Conservation (phyloP, 1,284 basidiomycete species). For the Termitomyces sp. region DNA sequence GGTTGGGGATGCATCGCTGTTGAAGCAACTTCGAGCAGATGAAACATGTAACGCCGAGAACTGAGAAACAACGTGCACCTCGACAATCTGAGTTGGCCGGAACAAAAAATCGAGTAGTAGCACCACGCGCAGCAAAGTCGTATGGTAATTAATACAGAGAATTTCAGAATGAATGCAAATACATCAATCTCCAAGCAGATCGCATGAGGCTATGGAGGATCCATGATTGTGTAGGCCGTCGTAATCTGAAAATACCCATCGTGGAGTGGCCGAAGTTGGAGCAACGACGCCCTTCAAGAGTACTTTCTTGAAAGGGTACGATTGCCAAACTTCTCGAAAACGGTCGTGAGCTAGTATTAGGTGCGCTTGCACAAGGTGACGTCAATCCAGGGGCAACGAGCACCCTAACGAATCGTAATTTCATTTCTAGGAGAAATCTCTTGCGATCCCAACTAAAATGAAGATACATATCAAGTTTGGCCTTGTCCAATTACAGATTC, state of each 20-base stretch:
- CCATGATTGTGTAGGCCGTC: not conserved
- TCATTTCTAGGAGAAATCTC: not conserved
- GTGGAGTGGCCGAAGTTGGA: not conserved
- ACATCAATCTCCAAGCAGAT: not conserved
- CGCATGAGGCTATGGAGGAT: not conserved
- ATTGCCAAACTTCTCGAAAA: not conserved
- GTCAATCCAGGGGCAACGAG: not conserved
- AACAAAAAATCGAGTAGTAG: too few relatives aligned
- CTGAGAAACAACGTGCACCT: too few relatives aligned
- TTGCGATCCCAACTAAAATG: not conserved
- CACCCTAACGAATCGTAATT: not conserved
- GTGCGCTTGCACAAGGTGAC: not conserved
- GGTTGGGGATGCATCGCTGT: conserved; percentile 42
- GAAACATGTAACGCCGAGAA: not conserved
- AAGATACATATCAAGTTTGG: not conserved
- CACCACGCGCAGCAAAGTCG: too few relatives aligned
- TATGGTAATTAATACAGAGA: not conserved
- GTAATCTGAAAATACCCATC: not conserved
- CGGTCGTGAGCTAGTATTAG: not conserved
- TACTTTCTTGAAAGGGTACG: not conserved
- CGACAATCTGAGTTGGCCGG: too few relatives aligned
- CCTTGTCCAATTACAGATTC: not conserved
- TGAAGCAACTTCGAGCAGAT: conserved; percentile 9
- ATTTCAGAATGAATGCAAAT: not conserved
- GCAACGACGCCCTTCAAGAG: not conserved